phyloP scores from a whole-genome alignment of 202 grass and related monocot species.

The Tripidium arundinaceum region DNA sequence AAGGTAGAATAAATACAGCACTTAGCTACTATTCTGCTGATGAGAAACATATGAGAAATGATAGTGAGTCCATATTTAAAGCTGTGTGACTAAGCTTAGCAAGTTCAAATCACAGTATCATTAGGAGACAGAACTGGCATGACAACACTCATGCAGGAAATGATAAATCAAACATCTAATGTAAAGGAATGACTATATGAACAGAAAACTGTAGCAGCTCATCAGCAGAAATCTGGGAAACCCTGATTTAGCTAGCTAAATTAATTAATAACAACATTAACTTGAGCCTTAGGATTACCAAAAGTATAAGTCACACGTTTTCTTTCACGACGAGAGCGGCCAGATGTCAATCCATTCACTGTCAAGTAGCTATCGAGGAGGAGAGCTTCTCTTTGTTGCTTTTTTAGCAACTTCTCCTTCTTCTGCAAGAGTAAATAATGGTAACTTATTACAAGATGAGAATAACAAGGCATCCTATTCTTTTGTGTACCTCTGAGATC shows the following conservation, averaged over 20 bases:
- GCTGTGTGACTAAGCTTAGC: neutral
- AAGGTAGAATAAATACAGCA: neutral
- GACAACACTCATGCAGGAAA: conserved; percentile 1
- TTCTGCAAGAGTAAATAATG: conserved; percentile 74
- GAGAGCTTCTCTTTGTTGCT: conserved; percentile 98
- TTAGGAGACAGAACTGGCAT: neutral
- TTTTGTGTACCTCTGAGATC: conserved; percentile 57
- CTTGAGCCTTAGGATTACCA: conserved; percentile 43
- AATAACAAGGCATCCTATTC: conserved; percentile 6
- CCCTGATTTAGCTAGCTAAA: neutral
- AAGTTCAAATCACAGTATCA: conserved; percentile 1
- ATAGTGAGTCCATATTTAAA: neutral
- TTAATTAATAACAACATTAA: conserved; percentile 11
- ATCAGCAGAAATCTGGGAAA: neutral
- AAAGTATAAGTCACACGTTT: conserved; percentile 97
- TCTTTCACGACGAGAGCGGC: conserved; percentile 86
- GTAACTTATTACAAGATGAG: neutral
- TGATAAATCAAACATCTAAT: conserved; percentile 9
- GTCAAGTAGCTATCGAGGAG: conserved; percentile 88
- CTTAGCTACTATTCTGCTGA: neutral
- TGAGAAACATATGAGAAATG: neutral
- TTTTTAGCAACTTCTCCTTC: conserved; percentile 90
- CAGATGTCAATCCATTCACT: conserved; percentile 62
- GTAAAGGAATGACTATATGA: neutral
- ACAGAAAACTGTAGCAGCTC: conserved; percentile 10